A percentile compares a stretch with the other conserved stretches of the same genome.
Conservation (phyloP, 495 filamentous ascomycete species). For the Jackrogersella multiformis region DNA sequence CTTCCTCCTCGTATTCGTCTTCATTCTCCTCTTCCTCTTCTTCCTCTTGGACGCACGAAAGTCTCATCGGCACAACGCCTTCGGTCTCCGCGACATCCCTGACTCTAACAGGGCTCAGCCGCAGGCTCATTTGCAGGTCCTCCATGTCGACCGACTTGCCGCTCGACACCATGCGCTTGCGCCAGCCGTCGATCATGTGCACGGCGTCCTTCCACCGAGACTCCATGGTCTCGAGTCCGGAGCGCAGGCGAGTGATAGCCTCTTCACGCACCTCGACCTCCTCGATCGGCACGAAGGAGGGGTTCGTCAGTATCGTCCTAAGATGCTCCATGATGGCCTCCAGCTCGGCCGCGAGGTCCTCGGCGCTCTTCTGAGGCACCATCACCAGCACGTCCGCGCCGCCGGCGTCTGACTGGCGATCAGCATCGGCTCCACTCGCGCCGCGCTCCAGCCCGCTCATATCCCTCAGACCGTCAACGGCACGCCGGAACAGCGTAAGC, state of each 20-base stretch:
- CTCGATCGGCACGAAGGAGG: conserved; percentile 95
- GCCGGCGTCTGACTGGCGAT: conserved; percentile 50
- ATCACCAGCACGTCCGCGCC: conserved; percentile 55
- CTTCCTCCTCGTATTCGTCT: conserved; percentile 14
- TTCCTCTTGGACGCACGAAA: conserved; percentile 52
- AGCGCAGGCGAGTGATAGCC: conserved; percentile 81
- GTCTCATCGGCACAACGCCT: conserved; percentile 47
- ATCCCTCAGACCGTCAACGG: conserved; percentile 75
- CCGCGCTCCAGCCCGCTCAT: conserved; percentile 76
- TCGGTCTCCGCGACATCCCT: conserved; percentile 60
- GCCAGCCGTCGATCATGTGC: conserved; percentile 91
- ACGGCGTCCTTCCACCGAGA: conserved; percentile 88
- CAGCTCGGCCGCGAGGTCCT: conserved; percentile 76
- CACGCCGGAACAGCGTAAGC: conserved; percentile 74
- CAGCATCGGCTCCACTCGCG: conserved; percentile 36
- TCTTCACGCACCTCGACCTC: conserved; percentile 89
- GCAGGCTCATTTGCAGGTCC: conserved; percentile 80
- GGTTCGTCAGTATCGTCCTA: conserved; percentile 85
- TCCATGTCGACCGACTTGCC: conserved; percentile 85
- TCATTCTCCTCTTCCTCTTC: conserved; percentile 53
- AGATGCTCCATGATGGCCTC: conserved; percentile 80
- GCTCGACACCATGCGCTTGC: conserved; percentile 78
- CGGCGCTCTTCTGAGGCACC: conserved; percentile 66
- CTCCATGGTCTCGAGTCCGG: conserved; percentile 93
- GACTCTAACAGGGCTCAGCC: conserved; percentile 68